Conservation (phyloP, 192 early-diverging fungal genomes). For the Backusella psychrophila region DNA sequence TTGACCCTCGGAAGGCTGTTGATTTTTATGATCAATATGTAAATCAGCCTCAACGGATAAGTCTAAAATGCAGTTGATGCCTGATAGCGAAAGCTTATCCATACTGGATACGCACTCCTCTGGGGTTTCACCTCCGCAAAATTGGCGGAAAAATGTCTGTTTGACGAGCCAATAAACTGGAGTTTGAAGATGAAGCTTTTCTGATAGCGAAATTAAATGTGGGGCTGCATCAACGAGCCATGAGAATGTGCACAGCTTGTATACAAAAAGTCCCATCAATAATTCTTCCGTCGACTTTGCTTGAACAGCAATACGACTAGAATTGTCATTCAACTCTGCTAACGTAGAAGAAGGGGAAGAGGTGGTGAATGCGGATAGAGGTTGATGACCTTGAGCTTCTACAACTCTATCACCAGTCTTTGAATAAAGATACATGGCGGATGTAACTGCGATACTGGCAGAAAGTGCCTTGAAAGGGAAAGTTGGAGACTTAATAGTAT, state of each 20-base stretch:
- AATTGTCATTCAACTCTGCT: slow-evolving; percentile 33
- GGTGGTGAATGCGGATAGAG: not conserved
- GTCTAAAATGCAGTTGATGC: slow-evolving; percentile 84
- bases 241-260: slow-evolving; percentile 60
- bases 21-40: slow-evolving; percentile 42
- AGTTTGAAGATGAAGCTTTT: slow-evolving; percentile 45
- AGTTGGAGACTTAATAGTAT: not conserved
- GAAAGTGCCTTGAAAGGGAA: slow-evolving; percentile 11
- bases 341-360: slow-evolving; percentile 13
- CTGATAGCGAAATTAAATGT: slow-evolving; percentile 48
- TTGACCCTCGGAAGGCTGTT: slow-evolving; percentile 21
- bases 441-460: slow-evolving; percentile 6
- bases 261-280: slow-evolving; percentile 62
- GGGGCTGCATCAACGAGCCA: slow-evolving; percentile 59
- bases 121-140: slow-evolving; percentile 86
- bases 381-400: not conserved
- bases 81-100: slow-evolving; percentile 55
- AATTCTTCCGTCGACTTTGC: slow-evolving; percentile 58
- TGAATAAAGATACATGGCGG: slow-evolving; percentile 3
- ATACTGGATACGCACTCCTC: slow-evolving; percentile 81
- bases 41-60: slow-evolving; percentile 88
- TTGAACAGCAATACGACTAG: slow-evolving; percentile 41
- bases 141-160: slow-evolving; percentile 88
- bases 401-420: not conserved
- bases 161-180: slow-evolving; percentile 69